Base-by-base conservation (phyloP, 2,329 filamentous ascomycete species). In the Didymellaceae sp. region DNA sequence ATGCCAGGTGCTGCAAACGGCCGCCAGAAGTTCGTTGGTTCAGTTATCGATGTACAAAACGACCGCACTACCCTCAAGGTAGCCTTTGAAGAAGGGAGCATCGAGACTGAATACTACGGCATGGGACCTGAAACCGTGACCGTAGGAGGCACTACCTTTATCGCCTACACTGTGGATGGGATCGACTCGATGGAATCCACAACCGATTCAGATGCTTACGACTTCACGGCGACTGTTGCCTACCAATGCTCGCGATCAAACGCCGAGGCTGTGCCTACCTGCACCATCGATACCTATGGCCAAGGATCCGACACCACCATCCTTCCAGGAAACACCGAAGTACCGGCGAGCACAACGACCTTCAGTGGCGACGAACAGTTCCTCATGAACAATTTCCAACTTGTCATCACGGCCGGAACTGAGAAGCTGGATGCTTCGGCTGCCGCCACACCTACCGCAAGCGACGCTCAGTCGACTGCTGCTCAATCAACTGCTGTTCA, bases 331-430 rank as follows among this genome's bases (percentile, higher is more conserved):
- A 13, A 17, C 13, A 25, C 33, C 31, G 31, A 21, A 5, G 26
- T 28, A 16, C n/a, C 21, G 9, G 21, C 26, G 14, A 35, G 11
- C 6, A 42, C 48, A 8, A 22, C 24, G 5, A 52, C 37, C 13
- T 38, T 47, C 16, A 47, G 44, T 8, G 49, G 48, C 33, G 52
- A 55, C 14, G 43, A 52, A 5, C 46, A 51, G 6, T 47, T 54
- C 25, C 58, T 52, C 14, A 22, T 65, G 22, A 52, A 50, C 10
- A 60, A 58, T 9, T 62, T 58, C 40, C 43, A 57, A 14, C 31
- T 70, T 13, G 46, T 67, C 40, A 60, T 70, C 35, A 71, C 68
- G 1, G 65, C 65, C 9, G 65, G 66, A 13, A 51, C 47, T 6
- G 60, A 69, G 22, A 65, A 63, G 39, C 54, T 71, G 6, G 50